phyloP scores from a whole-genome alignment of 306 rosid species.

The Rosa persica region DNA sequence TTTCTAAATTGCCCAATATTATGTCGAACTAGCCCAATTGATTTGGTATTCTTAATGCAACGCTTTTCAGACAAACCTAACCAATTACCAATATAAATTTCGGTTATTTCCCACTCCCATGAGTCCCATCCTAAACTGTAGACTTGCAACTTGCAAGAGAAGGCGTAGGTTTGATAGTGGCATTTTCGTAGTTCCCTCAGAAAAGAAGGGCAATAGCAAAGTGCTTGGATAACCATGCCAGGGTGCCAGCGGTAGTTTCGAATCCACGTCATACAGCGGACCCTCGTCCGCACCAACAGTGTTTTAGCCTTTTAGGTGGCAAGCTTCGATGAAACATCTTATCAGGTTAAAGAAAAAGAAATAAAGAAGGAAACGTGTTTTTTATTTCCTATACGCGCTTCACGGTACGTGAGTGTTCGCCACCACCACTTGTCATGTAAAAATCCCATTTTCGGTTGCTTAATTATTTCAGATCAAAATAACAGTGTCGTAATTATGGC shows the following conservation, averaged over 20 bases:
- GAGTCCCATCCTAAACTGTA: too few species aligned
- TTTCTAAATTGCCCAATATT: too few species aligned
- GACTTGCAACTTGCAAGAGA: too few species aligned
- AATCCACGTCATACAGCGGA: slow-evolving; percentile 11
- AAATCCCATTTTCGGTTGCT: not conserved
- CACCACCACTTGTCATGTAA: not conserved
- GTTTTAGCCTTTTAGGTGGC: slow-evolving; percentile 25
- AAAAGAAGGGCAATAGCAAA: not conserved
- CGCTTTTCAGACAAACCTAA: too few species aligned
- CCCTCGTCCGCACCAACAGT: not conserved
- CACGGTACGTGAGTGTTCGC: not conserved
- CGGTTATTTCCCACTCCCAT: too few species aligned
- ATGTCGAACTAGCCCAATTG: too few species aligned
- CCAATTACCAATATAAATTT: too few species aligned
- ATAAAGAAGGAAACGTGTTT: not conserved
- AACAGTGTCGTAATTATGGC: not conserved
- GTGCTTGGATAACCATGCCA: slow-evolving; percentile 16
- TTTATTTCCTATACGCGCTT: slow-evolving; percentile 13
- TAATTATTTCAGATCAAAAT: too few species aligned
- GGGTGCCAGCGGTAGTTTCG: slow-evolving; percentile 16
- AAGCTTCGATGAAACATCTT: not conserved
- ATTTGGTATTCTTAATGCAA: not conserved
- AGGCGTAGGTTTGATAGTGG: slow-evolving; percentile 4
- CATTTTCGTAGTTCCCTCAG: not conserved
- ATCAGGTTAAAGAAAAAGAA: not conserved